Evolutionary conservation across 2,329 filamentous ascomycete genomes (phyloP).

Genomic region (Arthrobotrys sinensis): DNA sequence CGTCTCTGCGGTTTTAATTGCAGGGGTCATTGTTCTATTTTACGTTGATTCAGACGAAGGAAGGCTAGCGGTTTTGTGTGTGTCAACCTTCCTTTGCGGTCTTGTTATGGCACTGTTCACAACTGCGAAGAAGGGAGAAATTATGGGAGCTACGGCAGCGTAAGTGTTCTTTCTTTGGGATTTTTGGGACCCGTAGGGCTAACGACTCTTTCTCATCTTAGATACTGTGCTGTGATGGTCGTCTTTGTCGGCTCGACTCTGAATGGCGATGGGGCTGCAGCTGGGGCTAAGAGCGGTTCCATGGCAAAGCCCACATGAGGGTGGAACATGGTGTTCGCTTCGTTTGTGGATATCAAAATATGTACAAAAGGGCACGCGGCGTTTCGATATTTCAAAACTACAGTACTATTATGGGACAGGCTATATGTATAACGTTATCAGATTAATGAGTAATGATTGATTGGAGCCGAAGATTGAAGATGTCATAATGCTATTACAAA

Average conservation of each 20-base stretch:
- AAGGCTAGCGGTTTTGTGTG: conserved; percentile 39
- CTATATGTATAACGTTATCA: background rate
- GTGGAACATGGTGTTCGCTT: background rate
- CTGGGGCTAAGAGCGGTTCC: background rate
- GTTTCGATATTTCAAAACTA: background rate
- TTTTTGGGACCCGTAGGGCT: background rate
- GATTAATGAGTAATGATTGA: background rate
- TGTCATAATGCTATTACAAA: too few species aligned
- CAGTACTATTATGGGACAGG: background rate
- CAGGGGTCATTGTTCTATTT: conserved; percentile 47
- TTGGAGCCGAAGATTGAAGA: background rate
- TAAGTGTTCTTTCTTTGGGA: conserved; percentile 30
- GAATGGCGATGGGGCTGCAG: background rate
- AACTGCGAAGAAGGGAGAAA: conserved; percentile 57
- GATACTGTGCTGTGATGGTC: conserved; percentile 58
- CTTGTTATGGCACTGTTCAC: conserved; percentile 53
- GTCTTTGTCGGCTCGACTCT: conserved; percentile 58
- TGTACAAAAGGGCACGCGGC: background rate
- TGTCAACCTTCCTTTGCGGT: conserved; percentile 51
- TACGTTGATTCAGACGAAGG: conserved; percentile 25
- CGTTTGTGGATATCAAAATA: background rate
- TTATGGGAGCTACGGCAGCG: conserved; percentile 59
- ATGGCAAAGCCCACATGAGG: background rate
- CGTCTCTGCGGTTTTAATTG: conserved; percentile 30
- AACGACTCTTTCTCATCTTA: conserved; percentile 6